Percentiles rank a stretch among this genome's conserved stretches.
Evolutionary conservation across 1,284 basidiomycete species (phyloP).

Genomic region (Cryptococcus deneoformans): DNA sequence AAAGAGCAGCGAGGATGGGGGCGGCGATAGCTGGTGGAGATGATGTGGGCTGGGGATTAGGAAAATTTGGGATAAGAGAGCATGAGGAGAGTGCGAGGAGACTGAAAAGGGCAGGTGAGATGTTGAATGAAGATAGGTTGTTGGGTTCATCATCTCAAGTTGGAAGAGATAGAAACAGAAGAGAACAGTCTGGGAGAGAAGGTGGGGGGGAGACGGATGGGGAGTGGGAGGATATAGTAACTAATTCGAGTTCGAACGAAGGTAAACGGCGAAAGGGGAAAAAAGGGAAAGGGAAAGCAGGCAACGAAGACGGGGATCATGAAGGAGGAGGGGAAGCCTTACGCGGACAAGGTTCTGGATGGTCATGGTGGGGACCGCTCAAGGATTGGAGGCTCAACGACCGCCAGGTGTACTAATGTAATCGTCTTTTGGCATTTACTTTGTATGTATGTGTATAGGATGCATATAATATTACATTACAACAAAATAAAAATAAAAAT

Average conservation of each 20-base stretch:
- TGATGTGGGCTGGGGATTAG: constrained; percentile 68
- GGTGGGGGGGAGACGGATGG: constrained; percentile 6
- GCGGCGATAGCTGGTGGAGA: constrained; percentile 9
- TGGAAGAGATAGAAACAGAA: constrained; percentile 31
- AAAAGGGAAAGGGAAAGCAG: constrained; percentile 6
- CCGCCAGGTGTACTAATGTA: constrained; percentile 1
- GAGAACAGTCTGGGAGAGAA: constrained; percentile 60
- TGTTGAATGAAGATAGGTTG: constrained; percentile 28
- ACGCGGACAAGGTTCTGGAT: constrained; percentile 17
- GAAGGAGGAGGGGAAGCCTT: constrained; percentile 4
- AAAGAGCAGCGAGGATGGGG: constrained; percentile 1
- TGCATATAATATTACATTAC: neutral
- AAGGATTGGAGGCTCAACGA: constrained; percentile 39
- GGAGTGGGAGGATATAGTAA: constrained; percentile 34
- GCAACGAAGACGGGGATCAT: neutral
- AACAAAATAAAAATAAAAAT: neutral
- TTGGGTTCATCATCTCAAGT: constrained; percentile 4
- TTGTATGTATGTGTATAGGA: neutral
- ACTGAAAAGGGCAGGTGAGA: constrained; percentile 37
- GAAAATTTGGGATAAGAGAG: constrained; percentile 62
- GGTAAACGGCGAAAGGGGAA: neutral
- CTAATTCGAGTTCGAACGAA: constrained; percentile 4
- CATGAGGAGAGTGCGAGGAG: constrained; percentile 45
- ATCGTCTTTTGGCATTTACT: neutral
- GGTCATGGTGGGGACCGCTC: constrained; percentile 49